These are phyloP conservation scores for Solanum rostratum DNA, from an alignment of 257 asterid genomes.

Conservation along the genomic window DNA sequence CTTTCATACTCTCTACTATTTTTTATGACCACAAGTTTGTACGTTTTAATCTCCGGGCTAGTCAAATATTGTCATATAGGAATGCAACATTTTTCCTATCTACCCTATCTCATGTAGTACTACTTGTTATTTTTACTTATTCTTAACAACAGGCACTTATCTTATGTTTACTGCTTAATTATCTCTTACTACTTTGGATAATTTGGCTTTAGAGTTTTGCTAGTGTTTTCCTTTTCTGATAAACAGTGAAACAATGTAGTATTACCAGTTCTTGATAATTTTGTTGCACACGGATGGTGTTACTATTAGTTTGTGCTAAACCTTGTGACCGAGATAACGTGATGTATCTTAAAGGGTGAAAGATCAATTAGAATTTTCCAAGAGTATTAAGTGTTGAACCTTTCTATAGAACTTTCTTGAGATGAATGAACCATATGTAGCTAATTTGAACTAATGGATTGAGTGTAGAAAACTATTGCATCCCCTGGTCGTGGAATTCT, in stretches of 20 bases:
- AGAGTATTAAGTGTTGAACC: neutral
- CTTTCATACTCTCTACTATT: neutral
- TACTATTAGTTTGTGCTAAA: neutral
- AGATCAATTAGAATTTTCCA: neutral
- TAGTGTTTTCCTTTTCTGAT: neutral
- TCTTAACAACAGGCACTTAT: neutral
- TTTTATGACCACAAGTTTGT: neutral
- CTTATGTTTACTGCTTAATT: neutral
- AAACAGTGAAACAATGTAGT: neutral
- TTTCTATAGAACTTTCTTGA: neutral
- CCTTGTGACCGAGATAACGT: neutral
- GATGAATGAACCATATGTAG: neutral
- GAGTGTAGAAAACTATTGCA: slow-evolving; percentile 48
- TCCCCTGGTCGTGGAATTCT: slow-evolving; percentile 72
- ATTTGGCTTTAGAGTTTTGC: neutral
- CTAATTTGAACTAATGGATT: neutral
- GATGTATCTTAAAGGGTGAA: neutral
- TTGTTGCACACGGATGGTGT: neutral
- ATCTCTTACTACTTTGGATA: neutral
- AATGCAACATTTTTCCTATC: neutral
- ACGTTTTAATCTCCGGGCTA: neutral
- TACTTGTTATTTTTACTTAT: neutral
- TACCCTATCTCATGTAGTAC: neutral
- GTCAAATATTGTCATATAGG: neutral
- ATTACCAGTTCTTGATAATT: neutral